Percentiles rank a stretch among this genome's conserved stretches.
Evolutionary conservation across 441 rosid species (phyloP).

Genomic region (Eutrema salsugineum): DNA sequence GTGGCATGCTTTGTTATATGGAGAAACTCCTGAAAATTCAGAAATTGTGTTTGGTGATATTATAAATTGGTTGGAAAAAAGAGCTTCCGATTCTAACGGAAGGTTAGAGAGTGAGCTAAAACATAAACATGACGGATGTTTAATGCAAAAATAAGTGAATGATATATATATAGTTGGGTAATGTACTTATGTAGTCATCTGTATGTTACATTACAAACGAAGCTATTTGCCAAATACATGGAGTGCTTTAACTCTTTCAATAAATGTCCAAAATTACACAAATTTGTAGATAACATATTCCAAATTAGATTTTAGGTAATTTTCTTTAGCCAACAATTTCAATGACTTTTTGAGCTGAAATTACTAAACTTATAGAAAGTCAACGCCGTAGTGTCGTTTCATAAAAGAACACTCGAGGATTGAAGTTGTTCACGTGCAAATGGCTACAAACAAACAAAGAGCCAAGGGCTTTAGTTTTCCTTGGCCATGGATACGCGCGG

Average conservation of each 20-base stretch:
- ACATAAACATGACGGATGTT: constrained; percentile 15
- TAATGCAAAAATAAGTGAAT: constrained; percentile 8
- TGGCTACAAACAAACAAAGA: constrained; percentile 62
- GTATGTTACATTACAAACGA: not conserved
- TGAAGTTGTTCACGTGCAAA: constrained; percentile 66
- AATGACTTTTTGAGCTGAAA: too few relatives aligned
- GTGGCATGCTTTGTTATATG: constrained; percentile 91
- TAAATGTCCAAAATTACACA: too few relatives aligned
- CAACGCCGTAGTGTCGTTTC: too few relatives aligned
- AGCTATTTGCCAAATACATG: not conserved
- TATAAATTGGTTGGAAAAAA: constrained; percentile 59
- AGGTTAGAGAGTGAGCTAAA: constrained; percentile 21
- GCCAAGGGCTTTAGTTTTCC: constrained; percentile 56
- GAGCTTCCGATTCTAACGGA: not conserved
- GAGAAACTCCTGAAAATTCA: constrained; percentile 57
- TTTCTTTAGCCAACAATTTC: too few relatives aligned
- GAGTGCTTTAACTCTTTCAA: too few relatives aligned
- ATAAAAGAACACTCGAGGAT: constrained; percentile 49
- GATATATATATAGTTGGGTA: not conserved
- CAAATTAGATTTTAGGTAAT: too few relatives aligned
- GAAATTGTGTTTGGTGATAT: constrained; percentile 63
- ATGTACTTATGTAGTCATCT: not conserved
- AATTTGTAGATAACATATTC: too few relatives aligned
- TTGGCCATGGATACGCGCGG: constrained; percentile 86
- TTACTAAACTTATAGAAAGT: too few relatives aligned